Evolutionary conservation across 768 basidiomycete genomes (phyloP).

Genomic region (Psilocybe cubensis): DNA sequence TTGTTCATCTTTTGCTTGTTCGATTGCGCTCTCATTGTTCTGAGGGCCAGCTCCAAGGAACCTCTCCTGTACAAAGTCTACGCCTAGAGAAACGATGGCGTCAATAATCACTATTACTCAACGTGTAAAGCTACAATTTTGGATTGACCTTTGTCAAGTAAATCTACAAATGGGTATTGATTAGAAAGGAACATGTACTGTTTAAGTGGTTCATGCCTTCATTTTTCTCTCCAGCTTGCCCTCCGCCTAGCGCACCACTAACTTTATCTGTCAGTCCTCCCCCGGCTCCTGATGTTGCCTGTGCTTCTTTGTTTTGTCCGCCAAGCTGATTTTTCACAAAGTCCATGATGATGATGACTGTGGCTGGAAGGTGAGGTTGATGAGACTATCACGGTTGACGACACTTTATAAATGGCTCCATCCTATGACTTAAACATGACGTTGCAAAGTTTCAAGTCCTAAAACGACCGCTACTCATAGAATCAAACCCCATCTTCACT

Average conservation of each 20-base stretch:
- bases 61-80: conserved; percentile 45
- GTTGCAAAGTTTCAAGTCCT: no score
- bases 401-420: no score
- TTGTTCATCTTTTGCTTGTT: conserved; percentile 46
- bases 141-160: background rate
- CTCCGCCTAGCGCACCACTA: conserved; percentile 33
- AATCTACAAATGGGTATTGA: background rate
- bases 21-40: conserved; percentile 43
- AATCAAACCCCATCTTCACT: no score
- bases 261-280: conserved; percentile 33
- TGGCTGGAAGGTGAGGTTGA: background rate
- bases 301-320: background rate
- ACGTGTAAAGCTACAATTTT: no score
- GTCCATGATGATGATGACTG: conserved; percentile 15
- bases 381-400: background rate
- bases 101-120: no score
- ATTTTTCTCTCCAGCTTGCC: conserved; percentile 34
- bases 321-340: conserved; percentile 15
- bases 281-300: background rate
- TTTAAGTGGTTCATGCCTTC: conserved; percentile 29
- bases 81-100: conserved; percentile 42
- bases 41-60: conserved; percentile 39
- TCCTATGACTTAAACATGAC: no score
- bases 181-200: background rate
- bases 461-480: no score